Conservation (phyloP, 73 alveolate species). For the Effrenium voratum region DNA sequence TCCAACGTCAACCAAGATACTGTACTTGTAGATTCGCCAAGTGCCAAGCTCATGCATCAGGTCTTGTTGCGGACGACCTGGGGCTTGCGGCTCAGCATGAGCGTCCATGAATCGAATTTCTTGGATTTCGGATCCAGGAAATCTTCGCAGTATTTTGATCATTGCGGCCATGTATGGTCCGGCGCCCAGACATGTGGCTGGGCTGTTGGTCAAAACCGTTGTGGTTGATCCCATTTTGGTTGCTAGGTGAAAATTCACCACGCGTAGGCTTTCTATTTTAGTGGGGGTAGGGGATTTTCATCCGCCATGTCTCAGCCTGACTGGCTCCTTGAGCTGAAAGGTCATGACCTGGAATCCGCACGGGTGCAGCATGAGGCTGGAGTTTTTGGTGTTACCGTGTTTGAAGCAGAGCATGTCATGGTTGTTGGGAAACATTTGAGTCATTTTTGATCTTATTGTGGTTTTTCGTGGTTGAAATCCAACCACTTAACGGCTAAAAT, state of each 20-base stretch:
- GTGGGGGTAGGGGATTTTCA: too few species aligned
- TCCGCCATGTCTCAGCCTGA: background rate
- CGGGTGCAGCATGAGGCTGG: constrained; percentile 69
- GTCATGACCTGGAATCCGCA: constrained; percentile 85
- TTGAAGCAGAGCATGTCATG: too few species aligned
- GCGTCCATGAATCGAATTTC: background rate
- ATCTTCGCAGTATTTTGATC: constrained; percentile 88
- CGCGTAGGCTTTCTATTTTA: too few species aligned
- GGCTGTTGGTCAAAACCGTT: background rate
- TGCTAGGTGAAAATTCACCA: too few species aligned
- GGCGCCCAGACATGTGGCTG: background rate
- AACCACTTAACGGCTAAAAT: too few species aligned
- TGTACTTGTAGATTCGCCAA: too few species aligned
- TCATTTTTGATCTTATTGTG: too few species aligned
- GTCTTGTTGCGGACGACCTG: constrained; percentile 80
- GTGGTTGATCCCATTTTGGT: too few species aligned
- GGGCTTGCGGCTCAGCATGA: constrained; percentile 15
- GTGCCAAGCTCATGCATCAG: background rate
- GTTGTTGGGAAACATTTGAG: too few species aligned
- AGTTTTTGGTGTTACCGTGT: too few species aligned
- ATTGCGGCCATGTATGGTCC: constrained; percentile 80
- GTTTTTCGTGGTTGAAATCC: too few species aligned
- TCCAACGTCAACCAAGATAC: too few species aligned
- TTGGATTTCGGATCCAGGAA: background rate
- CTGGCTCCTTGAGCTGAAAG: background rate